A percentile compares a stretch with the other conserved stretches of the same genome.
Conservation (phyloP, 2,329 filamentous ascomycete species). For the Aspergillus vadensis region DNA sequence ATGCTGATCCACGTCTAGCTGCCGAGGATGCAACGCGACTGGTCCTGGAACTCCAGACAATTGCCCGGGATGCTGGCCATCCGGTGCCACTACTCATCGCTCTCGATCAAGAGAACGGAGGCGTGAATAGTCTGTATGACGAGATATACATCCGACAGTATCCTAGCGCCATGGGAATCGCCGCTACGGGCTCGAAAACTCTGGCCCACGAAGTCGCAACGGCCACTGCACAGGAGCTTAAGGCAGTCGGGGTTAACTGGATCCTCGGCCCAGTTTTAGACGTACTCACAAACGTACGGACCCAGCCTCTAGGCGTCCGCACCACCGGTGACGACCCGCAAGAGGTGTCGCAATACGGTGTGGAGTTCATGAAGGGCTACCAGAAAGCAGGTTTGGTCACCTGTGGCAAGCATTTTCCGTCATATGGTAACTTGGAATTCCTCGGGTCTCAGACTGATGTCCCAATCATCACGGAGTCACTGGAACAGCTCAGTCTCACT, state of each 20-base stretch:
- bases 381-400: conserved; percentile 86
- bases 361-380: conserved; percentile 88
- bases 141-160: conserved; percentile 96
- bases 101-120: conserved; percentile 95
- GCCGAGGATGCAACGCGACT: conserved; percentile 86
- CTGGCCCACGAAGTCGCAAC: conserved; percentile 88
- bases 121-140: conserved; percentile 94
- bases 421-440: conserved; percentile 93
- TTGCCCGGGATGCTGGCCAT: conserved; percentile 87
- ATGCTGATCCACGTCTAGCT: conserved; percentile 58
- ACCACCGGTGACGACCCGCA: conserved; percentile 92
- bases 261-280: conserved; percentile 93
- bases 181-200: conserved; percentile 83
- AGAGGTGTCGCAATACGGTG: conserved; percentile 89
- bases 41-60: conserved; percentile 87
- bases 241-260: conserved; percentile 91
- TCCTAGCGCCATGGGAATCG: conserved; percentile 93
- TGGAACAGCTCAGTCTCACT: conserved; percentile 89
- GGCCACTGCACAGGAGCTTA: conserved; percentile 88
- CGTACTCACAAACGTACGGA: conserved; percentile 88
- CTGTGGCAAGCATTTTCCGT: conserved; percentile 95
- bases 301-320: conserved; percentile 85
- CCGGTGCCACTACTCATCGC: conserved; percentile 86
- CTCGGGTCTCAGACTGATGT: conserved; percentile 88
- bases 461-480: conserved; percentile 90